phyloP scores from a whole-genome alignment of 805 yeast species.

The Brettanomyces bruxellensis region DNA sequence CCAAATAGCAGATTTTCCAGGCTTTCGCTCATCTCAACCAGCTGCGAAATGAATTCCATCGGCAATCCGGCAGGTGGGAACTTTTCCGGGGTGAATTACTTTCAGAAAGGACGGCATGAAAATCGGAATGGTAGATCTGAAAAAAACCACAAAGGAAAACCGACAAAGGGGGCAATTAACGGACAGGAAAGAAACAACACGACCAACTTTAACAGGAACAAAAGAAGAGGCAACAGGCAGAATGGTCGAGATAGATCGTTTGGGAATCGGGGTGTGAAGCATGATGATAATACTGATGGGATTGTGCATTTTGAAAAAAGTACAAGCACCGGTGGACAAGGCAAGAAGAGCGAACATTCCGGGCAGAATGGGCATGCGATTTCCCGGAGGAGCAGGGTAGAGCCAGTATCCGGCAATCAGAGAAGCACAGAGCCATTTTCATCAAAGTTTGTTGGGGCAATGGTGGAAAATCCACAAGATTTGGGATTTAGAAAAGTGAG shows the following conservation, averaged over 20 bases:
- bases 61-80: neutral
- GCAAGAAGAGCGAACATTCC: neutral
- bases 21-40: too few relatives aligned
- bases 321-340: neutral
- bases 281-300: neutral
- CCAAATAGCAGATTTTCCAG: too few relatives aligned
- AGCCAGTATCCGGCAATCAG: neutral
- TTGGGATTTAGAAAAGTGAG: constrained; percentile 20
- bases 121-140: neutral
- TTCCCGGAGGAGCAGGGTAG: neutral
- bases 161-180: neutral
- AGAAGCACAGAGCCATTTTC: constrained; percentile 8
- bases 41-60: neutral
- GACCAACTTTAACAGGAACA: neutral
- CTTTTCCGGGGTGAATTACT: neutral
- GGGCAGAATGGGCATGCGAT: too few relatives aligned
- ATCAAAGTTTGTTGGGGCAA: constrained; percentile 21
- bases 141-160: neutral
- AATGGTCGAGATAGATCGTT: neutral
- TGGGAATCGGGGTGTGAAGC: too few relatives aligned
- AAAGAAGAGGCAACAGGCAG: neutral
- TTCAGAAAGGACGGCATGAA: neutral
- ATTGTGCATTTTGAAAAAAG: neutral
- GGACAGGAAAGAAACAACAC: neutral
- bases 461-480: constrained; percentile 19